Percentiles rank a stretch among this genome's conserved stretches.
Conservation (phyloP, 768 basidiomycete genomes). For the Boletus subcaerulescens region DNA sequence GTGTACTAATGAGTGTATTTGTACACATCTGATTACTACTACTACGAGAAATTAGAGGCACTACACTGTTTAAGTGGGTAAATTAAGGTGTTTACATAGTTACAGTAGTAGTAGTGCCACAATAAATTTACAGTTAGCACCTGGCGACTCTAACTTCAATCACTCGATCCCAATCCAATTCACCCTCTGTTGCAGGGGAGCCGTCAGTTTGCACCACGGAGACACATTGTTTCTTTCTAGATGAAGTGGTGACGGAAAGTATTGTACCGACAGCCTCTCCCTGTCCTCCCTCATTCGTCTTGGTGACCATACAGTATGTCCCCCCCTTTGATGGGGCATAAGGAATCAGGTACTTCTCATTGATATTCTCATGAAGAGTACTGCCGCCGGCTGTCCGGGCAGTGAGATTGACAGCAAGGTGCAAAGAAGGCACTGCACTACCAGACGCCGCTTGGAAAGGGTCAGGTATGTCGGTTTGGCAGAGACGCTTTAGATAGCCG, state of each 20-base stretch:
- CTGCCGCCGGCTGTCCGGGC: not conserved
- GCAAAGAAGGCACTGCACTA: not conserved
- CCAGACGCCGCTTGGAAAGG: not conserved
- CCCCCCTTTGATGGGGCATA: not conserved
- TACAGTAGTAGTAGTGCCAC: no score
- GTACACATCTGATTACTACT: no score
- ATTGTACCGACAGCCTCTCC: not conserved
- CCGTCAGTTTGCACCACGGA: not conserved
- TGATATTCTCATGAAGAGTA: not conserved
- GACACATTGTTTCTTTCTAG: not conserved
- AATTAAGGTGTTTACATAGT: no score
- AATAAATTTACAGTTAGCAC: no score
- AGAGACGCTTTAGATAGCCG: not conserved
- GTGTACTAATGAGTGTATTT: no score
- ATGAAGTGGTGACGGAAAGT: not conserved
- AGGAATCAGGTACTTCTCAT: not conserved
- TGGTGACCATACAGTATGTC: not conserved
- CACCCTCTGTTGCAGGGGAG: not conserved
- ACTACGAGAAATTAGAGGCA: no score
- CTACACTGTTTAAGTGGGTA: no score
- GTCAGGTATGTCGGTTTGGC: not conserved
- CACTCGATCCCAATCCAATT: not conserved
- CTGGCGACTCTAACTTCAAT: not conserved
- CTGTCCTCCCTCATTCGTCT: not conserved
- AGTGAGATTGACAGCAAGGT: not conserved